phyloP scores from a whole-genome alignment of 1,139 yeast genomes.

The Candida albicans region DNA sequence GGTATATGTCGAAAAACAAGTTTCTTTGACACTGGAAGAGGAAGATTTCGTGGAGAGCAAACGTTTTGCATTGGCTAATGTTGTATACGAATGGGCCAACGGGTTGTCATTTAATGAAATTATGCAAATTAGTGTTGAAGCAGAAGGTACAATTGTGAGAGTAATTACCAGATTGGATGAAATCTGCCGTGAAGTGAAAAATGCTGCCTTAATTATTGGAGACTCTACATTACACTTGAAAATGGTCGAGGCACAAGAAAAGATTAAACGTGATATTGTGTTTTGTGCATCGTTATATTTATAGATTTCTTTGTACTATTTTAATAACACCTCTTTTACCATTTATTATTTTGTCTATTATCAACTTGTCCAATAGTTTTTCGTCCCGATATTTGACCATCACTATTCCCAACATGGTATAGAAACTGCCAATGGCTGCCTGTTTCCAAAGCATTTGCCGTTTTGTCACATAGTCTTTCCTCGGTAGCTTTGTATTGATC shows the following conservation, averaged over 20 bases:
- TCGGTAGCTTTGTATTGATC: not conserved
- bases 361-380: constrained; percentile 12
- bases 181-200: constrained; percentile 90
- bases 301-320: constrained; percentile 26
- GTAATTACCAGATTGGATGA: constrained; percentile 94
- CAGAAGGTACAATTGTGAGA: constrained; percentile 97
- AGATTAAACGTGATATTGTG: constrained; percentile 93
- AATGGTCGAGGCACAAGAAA: constrained; percentile 91
- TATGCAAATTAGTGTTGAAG: constrained; percentile 83
- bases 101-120: constrained; percentile 91
- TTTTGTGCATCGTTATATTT: constrained; percentile 94
- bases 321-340: constrained; percentile 27
- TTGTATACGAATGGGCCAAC: constrained; percentile 97
- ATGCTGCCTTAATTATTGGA: constrained; percentile 93
- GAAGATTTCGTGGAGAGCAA: constrained; percentile 79
- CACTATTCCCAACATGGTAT: constrained; percentile 40
- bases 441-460: constrained; percentile 21
- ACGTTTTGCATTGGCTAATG: constrained; percentile 87
- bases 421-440: constrained; percentile 38
- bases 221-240: constrained; percentile 84
- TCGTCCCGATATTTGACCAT: constrained; percentile 29
- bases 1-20: constrained; percentile 68
- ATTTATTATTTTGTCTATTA: constrained; percentile 27
- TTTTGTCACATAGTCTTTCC: constrained; percentile 12
- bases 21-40: constrained; percentile 79